These are phyloP conservation scores for Leccinellum rugosiceps DNA, from an alignment of 768 basidiomycete species.

Conservation along the genomic window DNA sequence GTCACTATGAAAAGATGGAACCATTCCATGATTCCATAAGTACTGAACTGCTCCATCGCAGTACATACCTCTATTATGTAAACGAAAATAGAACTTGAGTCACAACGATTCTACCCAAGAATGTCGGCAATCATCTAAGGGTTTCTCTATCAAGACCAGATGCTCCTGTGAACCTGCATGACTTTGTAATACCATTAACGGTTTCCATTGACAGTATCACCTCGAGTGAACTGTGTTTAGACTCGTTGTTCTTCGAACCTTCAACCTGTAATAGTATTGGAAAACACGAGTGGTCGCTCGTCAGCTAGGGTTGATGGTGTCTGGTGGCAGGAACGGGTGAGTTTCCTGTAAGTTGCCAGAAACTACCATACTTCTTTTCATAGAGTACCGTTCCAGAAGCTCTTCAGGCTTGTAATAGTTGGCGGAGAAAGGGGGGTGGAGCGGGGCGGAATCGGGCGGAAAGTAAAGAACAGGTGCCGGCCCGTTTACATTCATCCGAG, in stretches of 20 bases:
- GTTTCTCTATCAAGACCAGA: not conserved
- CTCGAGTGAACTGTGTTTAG: not conserved
- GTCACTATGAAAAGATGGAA: too few relatives aligned
- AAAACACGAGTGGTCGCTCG: too few relatives aligned
- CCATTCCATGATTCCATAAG: too few relatives aligned
- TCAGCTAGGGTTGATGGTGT: too few relatives aligned
- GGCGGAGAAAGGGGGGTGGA: not conserved
- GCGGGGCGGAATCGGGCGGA: not conserved
- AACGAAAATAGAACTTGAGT: too few relatives aligned
- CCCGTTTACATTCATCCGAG: not conserved
- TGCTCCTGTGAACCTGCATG: not conserved
- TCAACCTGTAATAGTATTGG: not conserved
- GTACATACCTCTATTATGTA: too few relatives aligned
- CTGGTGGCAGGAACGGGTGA: too few relatives aligned
- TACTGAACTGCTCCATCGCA: too few relatives aligned
- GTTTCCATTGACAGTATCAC: not conserved
- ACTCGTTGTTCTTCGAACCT: not conserved
- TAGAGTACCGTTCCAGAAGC: too few relatives aligned
- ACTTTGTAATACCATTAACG: not conserved
- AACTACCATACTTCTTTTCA: too few relatives aligned
- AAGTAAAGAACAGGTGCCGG: not conserved
- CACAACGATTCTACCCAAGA: too few relatives aligned
- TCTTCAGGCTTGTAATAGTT: not conserved
- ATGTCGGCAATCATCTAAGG: not conserved
- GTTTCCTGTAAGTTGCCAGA: too few relatives aligned